Conservation (phyloP, 1,284 basidiomycete species). For the Sanghuangporus weigelae region DNA sequence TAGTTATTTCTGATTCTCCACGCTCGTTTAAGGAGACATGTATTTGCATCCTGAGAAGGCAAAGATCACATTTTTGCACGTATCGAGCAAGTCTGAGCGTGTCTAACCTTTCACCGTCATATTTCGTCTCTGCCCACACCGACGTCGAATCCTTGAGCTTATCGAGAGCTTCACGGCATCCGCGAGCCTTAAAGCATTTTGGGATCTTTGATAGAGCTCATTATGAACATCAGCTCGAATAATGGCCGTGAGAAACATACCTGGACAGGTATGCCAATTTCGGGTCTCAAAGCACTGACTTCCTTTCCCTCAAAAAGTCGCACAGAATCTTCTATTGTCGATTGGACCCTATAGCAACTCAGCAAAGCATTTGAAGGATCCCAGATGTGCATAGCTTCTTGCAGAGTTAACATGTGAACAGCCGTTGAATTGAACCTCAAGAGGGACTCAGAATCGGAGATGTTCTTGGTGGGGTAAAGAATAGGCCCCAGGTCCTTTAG, state of each 20-base stretch:
- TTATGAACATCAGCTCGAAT: neutral
- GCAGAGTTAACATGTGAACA: slow-evolving; percentile 49
- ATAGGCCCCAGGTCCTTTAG: slow-evolving; percentile 78
- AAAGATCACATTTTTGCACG: neutral
- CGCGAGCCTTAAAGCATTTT: slow-evolving; percentile 69
- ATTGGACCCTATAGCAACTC: slow-evolving; percentile 47
- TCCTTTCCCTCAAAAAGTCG: slow-evolving; percentile 40
- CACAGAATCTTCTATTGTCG: slow-evolving; percentile 56
- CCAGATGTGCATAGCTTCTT: slow-evolving; percentile 69
- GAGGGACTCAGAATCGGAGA: slow-evolving; percentile 45
- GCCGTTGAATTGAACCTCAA: slow-evolving; percentile 50
- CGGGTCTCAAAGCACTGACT: slow-evolving; percentile 27
- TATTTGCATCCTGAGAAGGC: slow-evolving; percentile 51
- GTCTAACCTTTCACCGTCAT: slow-evolving; percentile 80
- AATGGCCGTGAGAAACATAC: neutral
- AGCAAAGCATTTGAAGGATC: slow-evolving; percentile 53
- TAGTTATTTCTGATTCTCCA: slow-evolving; percentile 47
- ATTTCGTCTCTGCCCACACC: slow-evolving; percentile 85
- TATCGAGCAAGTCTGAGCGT: slow-evolving; percentile 10
- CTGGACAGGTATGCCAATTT: slow-evolving; percentile 24
- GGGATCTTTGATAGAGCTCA: slow-evolving; percentile 53
- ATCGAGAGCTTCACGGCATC: slow-evolving; percentile 50
- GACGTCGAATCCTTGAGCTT: slow-evolving; percentile 35
- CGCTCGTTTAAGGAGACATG: slow-evolving; percentile 55
- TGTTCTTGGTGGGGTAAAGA: slow-evolving; percentile 57